These are phyloP conservation scores for Pyrrhoderma noxium DNA, from an alignment of 1,284 basidiomycete species.

Conservation along the genomic window DNA sequence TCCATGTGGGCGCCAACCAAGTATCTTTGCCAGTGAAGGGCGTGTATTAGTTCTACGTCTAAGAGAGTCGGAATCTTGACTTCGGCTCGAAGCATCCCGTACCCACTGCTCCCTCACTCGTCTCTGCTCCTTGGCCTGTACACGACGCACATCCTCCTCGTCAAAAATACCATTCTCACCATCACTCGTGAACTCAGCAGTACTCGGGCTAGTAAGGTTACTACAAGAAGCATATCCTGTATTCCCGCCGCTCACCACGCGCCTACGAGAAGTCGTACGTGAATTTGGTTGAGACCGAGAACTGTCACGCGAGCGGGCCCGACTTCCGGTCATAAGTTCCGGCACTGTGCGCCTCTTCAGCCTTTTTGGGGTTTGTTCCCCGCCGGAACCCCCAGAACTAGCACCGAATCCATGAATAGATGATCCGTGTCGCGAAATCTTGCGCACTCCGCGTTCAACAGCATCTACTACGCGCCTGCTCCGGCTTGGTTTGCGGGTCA, in stretches of 20 bases:
- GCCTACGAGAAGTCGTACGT: constrained; percentile 6
- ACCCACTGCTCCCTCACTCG: not conserved
- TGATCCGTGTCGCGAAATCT: constrained; percentile 8
- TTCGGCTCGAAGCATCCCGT: not conserved
- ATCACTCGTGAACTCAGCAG: constrained; percentile 14
- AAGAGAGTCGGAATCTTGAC: too few species aligned
- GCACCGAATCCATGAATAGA: not conserved
- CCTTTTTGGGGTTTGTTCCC: constrained; percentile 3
- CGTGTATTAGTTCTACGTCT: not conserved
- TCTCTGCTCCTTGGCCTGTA: not conserved
- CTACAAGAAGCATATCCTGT: constrained; percentile 1
- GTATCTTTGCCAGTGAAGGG: constrained; percentile 6
- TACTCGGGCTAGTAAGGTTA: constrained; percentile 14
- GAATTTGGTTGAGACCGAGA: constrained; percentile 11
- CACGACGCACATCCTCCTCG: constrained; percentile 9
- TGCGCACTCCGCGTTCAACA: constrained; percentile 9
- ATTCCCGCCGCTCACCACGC: constrained; percentile 3
- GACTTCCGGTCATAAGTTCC: constrained; percentile 3
- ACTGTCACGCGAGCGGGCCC: constrained; percentile 10
- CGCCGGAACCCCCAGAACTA: not conserved
- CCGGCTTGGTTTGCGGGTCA: constrained; percentile 10
- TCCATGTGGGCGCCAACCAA: not conserved
- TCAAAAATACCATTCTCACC: constrained; percentile 14
- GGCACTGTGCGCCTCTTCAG: constrained; percentile 12
- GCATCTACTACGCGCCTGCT: constrained; percentile 13